These are phyloP conservation scores for Vicia villosa DNA, from an alignment of 306 rosid species.

Conservation along the genomic window DNA sequence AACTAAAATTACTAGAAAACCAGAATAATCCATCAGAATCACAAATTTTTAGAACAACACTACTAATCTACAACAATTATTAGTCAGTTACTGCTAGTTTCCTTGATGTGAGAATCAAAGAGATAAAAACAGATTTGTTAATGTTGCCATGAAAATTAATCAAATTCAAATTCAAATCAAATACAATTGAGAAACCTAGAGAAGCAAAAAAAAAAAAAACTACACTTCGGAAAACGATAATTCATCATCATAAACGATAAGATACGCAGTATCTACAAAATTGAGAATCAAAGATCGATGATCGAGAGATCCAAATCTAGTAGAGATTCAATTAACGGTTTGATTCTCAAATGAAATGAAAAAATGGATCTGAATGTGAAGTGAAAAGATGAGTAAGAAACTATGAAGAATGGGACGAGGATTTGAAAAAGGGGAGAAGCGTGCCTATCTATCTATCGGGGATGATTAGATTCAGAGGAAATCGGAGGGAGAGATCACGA, in stretches of 20 bases:
- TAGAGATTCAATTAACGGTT: not conserved
- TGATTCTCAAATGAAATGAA: not conserved
- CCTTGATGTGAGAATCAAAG: not conserved
- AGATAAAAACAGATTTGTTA: not conserved
- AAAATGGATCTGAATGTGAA: not conserved
- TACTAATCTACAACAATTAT: not conserved
- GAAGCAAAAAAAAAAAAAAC: not conserved
- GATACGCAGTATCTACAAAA: not conserved
- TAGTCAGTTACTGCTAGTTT: not conserved
- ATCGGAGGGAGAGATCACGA: not conserved
- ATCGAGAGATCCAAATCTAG: conserved; percentile 4
- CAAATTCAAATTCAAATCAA: not conserved
- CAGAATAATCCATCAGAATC: conserved; percentile 2
- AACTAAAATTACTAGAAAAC: not conserved
- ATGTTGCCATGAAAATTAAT: not conserved
- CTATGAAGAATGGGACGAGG: not conserved
- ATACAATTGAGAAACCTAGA: conserved; percentile 18
- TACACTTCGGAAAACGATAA: not conserved
- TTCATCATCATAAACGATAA: not conserved
- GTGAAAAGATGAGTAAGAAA: not conserved
- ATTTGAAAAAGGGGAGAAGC: conserved; percentile 27
- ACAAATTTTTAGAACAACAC: conserved; percentile 4
- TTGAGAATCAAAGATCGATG: conserved; percentile 20
- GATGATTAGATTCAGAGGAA: conserved; percentile 18
- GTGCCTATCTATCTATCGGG: conserved; percentile 21